A percentile compares a stretch with the other conserved stretches of the same genome.
phyloP scores from a whole-genome alignment of 1,139 yeast genomes.

The Taphrina sp. region DNA sequence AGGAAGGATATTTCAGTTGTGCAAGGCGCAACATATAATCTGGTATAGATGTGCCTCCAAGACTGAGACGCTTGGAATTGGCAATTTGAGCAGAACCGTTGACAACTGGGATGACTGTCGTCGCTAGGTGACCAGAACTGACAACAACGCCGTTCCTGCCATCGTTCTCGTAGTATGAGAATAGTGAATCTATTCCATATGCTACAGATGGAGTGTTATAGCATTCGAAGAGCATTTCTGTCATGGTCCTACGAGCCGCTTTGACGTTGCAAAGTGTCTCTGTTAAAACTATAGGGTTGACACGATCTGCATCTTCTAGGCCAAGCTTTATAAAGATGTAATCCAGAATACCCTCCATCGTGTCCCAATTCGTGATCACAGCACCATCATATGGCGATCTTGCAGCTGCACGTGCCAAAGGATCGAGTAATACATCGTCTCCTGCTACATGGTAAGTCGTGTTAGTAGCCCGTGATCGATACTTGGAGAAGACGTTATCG shows the following conservation, averaged over 20 bases:
- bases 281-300: slow-evolving; percentile 78
- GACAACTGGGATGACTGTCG: slow-evolving; percentile 78
- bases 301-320: slow-evolving; percentile 60
- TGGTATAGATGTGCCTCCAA: slow-evolving; percentile 82
- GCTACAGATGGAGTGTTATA: slow-evolving; percentile 71
- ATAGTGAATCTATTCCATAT: slow-evolving; percentile 78
- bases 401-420: slow-evolving; percentile 63
- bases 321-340: slow-evolving; percentile 78
- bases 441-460: slow-evolving; percentile 73
- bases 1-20: slow-evolving; percentile 83
- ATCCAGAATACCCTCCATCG: slow-evolving; percentile 71
- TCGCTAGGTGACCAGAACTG: slow-evolving; percentile 78
- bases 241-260: slow-evolving; percentile 67
- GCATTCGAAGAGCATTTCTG: slow-evolving; percentile 78
- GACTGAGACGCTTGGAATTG: slow-evolving; percentile 77
- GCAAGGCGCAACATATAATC: slow-evolving; percentile 63
- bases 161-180: slow-evolving; percentile 59
- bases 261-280: slow-evolving; percentile 72
- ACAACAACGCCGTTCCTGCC: slow-evolving; percentile 66
- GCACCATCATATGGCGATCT: slow-evolving; percentile 86
- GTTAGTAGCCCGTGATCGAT: slow-evolving; percentile 71
- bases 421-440: slow-evolving; percentile 72
- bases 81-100: slow-evolving; percentile 57
- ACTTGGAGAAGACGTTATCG: slow-evolving; percentile 68
- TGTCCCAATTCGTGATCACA: slow-evolving; percentile 87